phyloP scores from a whole-genome alignment of 768 basidiomycete genomes.

The Hemileccinum rubropunctum region DNA sequence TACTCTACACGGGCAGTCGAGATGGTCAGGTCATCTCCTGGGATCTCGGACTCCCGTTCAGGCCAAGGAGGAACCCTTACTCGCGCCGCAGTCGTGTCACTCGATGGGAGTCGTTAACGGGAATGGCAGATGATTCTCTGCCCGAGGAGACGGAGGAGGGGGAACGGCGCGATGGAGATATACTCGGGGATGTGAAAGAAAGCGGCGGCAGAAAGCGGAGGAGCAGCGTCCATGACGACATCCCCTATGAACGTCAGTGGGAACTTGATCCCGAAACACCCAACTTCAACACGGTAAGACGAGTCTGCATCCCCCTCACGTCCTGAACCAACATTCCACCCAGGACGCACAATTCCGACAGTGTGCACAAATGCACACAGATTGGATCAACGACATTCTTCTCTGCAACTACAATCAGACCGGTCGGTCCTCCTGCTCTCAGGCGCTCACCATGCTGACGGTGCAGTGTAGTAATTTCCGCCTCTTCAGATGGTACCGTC shows the following conservation, averaged over 20 bases:
- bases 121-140: slow-evolving; percentile 70
- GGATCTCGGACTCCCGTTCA: slow-evolving; percentile 74
- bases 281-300: slow-evolving; percentile 48
- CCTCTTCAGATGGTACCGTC: slow-evolving; percentile 93
- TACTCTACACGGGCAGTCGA: slow-evolving; percentile 85
- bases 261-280: slow-evolving; percentile 63
- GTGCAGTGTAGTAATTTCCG: slow-evolving; percentile 66
- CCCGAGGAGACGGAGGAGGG: slow-evolving; percentile 68
- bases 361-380: slow-evolving; percentile 83
- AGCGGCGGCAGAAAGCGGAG: slow-evolving; percentile 33
- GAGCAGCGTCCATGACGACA: slow-evolving; percentile 27
- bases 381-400: slow-evolving; percentile 95
- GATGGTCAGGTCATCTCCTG: slow-evolving; percentile 87
- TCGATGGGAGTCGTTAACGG: slow-evolving; percentile 81
- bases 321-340: slow-evolving; percentile 12
- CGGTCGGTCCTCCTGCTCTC: slow-evolving; percentile 39
- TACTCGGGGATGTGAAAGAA: slow-evolving; percentile 68
- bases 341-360: slow-evolving; percentile 76
- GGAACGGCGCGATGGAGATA: slow-evolving; percentile 70
- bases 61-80: slow-evolving; percentile 35
- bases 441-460: slow-evolving; percentile 7
- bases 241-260: slow-evolving; percentile 76
- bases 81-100: slow-evolving; percentile 29
- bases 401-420: slow-evolving; percentile 93
- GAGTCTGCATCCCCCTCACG: not conserved